These are phyloP conservation scores for Calonectria hawksworthii DNA, from an alignment of 2,329 filamentous ascomycete species.

Conservation along the genomic window DNA sequence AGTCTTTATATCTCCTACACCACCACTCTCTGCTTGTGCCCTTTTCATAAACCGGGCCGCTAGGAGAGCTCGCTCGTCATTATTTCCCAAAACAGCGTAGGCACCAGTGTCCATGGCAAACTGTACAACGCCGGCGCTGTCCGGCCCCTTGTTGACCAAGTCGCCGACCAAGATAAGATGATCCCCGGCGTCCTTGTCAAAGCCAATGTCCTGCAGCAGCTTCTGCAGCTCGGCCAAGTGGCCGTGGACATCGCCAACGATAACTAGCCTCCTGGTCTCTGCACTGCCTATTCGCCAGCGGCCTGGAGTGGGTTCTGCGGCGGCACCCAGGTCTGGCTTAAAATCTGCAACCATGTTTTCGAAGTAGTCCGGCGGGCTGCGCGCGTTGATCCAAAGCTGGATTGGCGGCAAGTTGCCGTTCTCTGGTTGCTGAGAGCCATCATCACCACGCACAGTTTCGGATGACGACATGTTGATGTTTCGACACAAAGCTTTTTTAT, in stretches of 20 bases:
- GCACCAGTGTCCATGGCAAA: constrained; percentile 78
- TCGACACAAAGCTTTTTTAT: not conserved
- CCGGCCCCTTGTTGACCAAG: constrained; percentile 85
- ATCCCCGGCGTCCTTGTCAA: constrained; percentile 66
- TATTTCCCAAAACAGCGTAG: constrained; percentile 85
- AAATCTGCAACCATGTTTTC: constrained; percentile 1
- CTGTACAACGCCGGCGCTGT: constrained; percentile 82
- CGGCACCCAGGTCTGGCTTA: not conserved
- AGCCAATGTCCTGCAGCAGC: constrained; percentile 77
- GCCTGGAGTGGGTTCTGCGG: not conserved
- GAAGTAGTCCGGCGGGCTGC: not conserved
- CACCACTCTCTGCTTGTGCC: not conserved
- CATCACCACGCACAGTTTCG: not conserved
- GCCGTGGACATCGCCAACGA: constrained; percentile 92
- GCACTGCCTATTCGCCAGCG: constrained; percentile 1
- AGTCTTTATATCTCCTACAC: not conserved
- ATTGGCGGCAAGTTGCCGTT: not conserved
- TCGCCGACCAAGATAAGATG: constrained; percentile 82
- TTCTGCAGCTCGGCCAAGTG: constrained; percentile 75
- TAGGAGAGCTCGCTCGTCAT: constrained; percentile 84
- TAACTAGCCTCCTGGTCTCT: constrained; percentile 56
- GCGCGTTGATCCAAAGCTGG: constrained; percentile 14
- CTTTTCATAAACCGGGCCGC: constrained; percentile 41
- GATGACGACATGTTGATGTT: constrained; percentile 6
- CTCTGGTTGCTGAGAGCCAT: not conserved